Evolutionary conservation across 148 eudicot genomes (phyloP).

Genomic region (Dysphania ambrosioides): DNA sequence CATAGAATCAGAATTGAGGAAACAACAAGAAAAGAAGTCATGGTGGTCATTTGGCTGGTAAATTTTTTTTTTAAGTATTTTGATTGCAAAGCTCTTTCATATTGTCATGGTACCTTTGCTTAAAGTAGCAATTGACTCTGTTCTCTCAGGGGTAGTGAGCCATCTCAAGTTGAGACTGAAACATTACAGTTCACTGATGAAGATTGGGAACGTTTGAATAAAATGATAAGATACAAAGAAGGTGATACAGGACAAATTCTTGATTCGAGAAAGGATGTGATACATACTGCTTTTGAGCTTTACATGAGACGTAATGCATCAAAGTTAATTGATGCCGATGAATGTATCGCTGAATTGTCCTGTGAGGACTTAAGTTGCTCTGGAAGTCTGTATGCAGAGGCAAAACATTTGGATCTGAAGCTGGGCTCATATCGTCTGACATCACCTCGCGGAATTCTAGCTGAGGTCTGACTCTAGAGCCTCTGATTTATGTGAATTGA

Average conservation of each 20-base stretch:
- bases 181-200: slow-evolving; percentile 61
- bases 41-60: slow-evolving; percentile 99
- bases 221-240: slow-evolving; percentile 86
- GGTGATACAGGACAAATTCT: slow-evolving; percentile 51
- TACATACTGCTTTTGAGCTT: slow-evolving; percentile 66
- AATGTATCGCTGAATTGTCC: slow-evolving; percentile 80
- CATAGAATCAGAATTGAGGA: slow-evolving; percentile 50
- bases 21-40: slow-evolving; percentile 69
- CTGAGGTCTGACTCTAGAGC: slow-evolving; percentile 51
- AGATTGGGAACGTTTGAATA: slow-evolving; percentile 83
- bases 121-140: slow-evolving; percentile 9
- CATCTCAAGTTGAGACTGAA: slow-evolving; percentile 61
- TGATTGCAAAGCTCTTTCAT: neutral
- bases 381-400: slow-evolving; percentile 68
- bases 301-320: slow-evolving; percentile 97
- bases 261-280: slow-evolving; percentile 49
- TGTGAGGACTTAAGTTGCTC: slow-evolving; percentile 79
- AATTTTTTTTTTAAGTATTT: neutral
- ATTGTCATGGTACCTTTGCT: neutral
- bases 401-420: slow-evolving; percentile 79
- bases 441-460: slow-evolving; percentile 89
- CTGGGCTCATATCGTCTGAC: slow-evolving; percentile 85
- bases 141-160: slow-evolving; percentile 54
- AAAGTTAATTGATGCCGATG: slow-evolving; percentile 57
- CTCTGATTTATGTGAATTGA: neutral